A percentile compares a stretch with the other conserved stretches of the same genome.
Evolutionary conservation across 2,329 filamentous ascomycete species (phyloP).

Genomic region (Colletotrichum melonis): DNA sequence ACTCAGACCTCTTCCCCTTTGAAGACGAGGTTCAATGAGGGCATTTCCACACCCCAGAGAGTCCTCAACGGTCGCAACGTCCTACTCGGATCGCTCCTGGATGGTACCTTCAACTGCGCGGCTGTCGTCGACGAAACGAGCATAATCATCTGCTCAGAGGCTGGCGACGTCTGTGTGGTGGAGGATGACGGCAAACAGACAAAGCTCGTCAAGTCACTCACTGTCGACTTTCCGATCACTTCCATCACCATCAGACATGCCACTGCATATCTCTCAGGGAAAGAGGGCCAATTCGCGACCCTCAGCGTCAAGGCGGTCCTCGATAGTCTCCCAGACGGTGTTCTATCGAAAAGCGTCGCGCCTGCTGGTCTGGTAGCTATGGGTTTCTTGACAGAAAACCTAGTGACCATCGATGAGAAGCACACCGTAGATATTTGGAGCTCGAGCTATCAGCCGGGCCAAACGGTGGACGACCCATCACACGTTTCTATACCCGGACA

Average conservation of each 20-base stretch:
- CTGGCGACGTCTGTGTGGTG: constrained; percentile 88
- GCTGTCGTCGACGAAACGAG: constrained; percentile 77
- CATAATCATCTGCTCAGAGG: constrained; percentile 87
- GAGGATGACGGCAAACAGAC: constrained; percentile 81
- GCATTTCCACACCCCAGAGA: constrained; percentile 60
- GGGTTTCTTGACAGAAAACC: constrained; percentile 73
- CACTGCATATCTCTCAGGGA: constrained; percentile 76
- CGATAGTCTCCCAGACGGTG: constrained; percentile 50
- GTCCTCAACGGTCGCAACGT: constrained; percentile 89
- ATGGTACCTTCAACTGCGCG: constrained; percentile 86
- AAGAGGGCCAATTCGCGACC: constrained; percentile 68
- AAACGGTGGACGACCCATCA: constrained; percentile 49
- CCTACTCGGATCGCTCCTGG: constrained; percentile 82
- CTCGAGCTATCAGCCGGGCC: constrained; percentile 55
- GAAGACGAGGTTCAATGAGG: constrained; percentile 65
- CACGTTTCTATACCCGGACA: constrained; percentile 71
- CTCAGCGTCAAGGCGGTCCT: constrained; percentile 63
- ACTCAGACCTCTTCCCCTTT: constrained; percentile 67
- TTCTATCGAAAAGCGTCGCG: constrained; percentile 52
- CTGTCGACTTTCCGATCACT: constrained; percentile 74
- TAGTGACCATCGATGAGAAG: constrained; percentile 81
- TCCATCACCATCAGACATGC: constrained; percentile 72
- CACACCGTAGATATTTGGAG: constrained; percentile 79
- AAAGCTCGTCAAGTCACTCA: constrained; percentile 74
- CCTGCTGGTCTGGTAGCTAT: constrained; percentile 70